Evolutionary conservation across 148 eudicot genomes (phyloP), one percentile per base, ranked within the genome.

Genomic region (Simmondsia chinensis): DNA sequence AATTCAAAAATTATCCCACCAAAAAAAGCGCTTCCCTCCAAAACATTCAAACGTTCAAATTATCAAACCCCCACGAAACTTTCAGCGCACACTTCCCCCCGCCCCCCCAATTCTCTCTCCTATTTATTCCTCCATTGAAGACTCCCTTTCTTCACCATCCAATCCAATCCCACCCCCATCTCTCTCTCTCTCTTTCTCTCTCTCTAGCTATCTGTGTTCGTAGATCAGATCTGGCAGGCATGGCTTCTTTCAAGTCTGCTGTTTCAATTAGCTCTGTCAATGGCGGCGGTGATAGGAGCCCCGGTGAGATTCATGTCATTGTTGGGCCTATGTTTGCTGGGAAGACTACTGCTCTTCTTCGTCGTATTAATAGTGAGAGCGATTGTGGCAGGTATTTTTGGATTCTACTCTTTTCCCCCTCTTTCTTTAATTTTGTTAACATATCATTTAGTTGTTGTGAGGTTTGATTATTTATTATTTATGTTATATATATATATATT

Each of bases 281-380:
- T 16, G 7, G 41, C 22, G 20, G 33, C 5, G 18, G 16, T 6
- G 43, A 41, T 27, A 33, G 17, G n/a, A 19, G 20, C 2, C 3
- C 4, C 13, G 93, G 97, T 0, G 95, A 89, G 68, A 70, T 89
- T 37, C 97, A 89, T 31, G 88, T 89, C 28, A 85, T 89, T 7
- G 66, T 85, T 15, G 97, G 87, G 2, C 95, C 95, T 21, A 89
- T 79, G 94, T 78, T 81, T 40, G 82, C 96, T 2, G 94, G 86
- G 2, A 83, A 77, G 43, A 71, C 93, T 16, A 82, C 97, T 6
- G 82, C 95, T 10, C 85, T 91, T 49, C 94, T 91, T 50, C 86
- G 80, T 19, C 75, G 85, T 2, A 65, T 91, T 54, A 68, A 62
- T 22, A 50, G 80, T 9, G 95, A 85, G 43, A 50, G 43, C 51